Percentiles rank a stretch among this genome's conserved stretches.
phyloP scores from a whole-genome alignment of 2,329 filamentous ascomycete genomes.

The Epichloe glyceriae region DNA sequence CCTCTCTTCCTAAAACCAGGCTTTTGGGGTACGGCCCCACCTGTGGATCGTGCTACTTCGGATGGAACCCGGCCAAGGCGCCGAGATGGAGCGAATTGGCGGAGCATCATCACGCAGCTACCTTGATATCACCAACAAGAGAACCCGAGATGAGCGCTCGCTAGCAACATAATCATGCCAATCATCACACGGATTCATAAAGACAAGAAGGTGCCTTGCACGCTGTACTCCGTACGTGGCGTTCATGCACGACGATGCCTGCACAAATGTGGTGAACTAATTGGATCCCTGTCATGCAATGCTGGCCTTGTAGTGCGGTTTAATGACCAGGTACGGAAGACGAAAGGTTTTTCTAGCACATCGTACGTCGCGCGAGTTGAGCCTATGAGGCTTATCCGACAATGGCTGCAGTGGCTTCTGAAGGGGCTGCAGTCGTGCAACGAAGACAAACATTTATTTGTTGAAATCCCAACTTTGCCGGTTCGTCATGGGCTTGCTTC shows the following conservation, averaged over 20 bases:
- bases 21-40: slow-evolving; percentile 2
- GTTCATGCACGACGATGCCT: background rate
- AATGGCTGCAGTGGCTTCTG: background rate
- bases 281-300: background rate
- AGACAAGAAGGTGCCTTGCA: background rate
- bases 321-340: background rate
- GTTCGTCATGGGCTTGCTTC: background rate
- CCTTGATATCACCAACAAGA: background rate
- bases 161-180: background rate
- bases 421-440: background rate
- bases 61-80: slow-evolving; percentile 1
- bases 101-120: background rate
- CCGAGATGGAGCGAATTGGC: background rate
- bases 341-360: background rate
- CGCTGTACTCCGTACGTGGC: background rate
- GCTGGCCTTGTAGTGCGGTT: background rate
- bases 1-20: background rate
- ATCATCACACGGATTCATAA: background rate
- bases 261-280: background rate
- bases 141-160: background rate
- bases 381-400: background rate
- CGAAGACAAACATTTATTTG: background rate
- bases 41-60: slow-evolving; percentile 1
- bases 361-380: background rate
- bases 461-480: background rate